A percentile compares a stretch with the other conserved stretches of the same genome.
phyloP scores from a whole-genome alignment of 169 alveolate species.

The Amoebophrya sp. region DNA sequence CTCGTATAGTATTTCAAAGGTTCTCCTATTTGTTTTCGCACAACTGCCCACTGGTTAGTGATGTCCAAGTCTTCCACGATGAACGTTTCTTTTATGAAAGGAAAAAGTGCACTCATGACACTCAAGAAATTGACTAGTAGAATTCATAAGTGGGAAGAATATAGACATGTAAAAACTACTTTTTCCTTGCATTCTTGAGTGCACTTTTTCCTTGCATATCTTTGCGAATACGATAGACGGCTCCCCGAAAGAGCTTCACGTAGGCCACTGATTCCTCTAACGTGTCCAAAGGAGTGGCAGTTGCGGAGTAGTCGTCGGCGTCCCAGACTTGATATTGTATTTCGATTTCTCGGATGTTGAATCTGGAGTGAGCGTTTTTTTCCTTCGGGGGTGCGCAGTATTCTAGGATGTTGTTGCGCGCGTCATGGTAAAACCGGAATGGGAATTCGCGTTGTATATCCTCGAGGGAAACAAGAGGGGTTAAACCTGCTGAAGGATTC shows the following conservation, averaged over 20 bases:
- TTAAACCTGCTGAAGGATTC: too few species aligned
- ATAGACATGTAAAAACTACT: too few species aligned
- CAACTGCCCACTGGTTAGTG: slow-evolving; percentile 5
- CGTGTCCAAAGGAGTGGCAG: not conserved
- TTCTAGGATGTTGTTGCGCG: not conserved
- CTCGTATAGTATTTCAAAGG: not conserved
- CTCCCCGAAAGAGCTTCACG: slow-evolving; percentile 1
- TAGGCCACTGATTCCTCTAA: not conserved
- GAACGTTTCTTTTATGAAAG: not conserved
- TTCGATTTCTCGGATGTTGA: slow-evolving; percentile 15
- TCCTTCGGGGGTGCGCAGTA: slow-evolving; percentile 14
- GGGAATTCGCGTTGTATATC: not conserved
- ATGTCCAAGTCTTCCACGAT: slow-evolving; percentile 3
- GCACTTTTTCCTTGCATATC: too few species aligned
- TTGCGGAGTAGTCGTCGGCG: not conserved
- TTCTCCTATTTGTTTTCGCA: not conserved
- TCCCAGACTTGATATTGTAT: not conserved
- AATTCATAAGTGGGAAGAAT: too few species aligned
- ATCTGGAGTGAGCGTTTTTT: not conserved
- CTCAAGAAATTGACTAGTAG: too few species aligned
- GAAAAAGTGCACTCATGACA: too few species aligned
- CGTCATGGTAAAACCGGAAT: not conserved
- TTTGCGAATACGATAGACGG: not conserved
- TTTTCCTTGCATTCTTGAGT: too few species aligned
- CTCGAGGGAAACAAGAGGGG: not conserved